phyloP scores from a whole-genome alignment of 1,284 basidiomycete species.

The Leccinum pachyderme region DNA sequence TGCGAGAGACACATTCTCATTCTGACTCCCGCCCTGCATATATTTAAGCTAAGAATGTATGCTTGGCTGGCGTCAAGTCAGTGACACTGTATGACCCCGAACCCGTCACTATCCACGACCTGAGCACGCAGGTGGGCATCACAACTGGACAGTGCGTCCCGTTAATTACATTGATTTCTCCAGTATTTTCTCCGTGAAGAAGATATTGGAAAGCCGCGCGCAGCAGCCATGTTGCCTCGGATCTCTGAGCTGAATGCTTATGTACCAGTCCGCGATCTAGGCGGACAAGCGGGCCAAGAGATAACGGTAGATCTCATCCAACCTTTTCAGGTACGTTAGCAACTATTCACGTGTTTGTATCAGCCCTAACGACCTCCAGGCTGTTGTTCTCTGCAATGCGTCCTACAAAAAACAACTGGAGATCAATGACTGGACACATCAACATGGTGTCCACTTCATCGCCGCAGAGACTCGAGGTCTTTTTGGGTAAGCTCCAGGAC shows the following conservation, averaged over 20 bases:
- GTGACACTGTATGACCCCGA: constrained; percentile 96
- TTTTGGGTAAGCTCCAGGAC: constrained; percentile 70
- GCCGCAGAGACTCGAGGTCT: constrained; percentile 91
- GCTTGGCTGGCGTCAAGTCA: constrained; percentile 95
- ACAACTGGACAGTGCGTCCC: neutral
- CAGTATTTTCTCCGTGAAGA: constrained; percentile 93
- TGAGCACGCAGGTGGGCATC: constrained; percentile 82
- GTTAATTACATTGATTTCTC: constrained; percentile 9
- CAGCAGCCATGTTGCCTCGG: constrained; percentile 83
- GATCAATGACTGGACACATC: constrained; percentile 93
- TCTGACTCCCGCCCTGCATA: constrained; percentile 10
- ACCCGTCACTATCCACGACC: constrained; percentile 81
- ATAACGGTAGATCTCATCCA: constrained; percentile 79
- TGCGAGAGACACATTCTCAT: constrained; percentile 6
- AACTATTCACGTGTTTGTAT: neutral
- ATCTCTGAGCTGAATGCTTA: constrained; percentile 96
- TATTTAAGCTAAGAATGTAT: constrained; percentile 89
- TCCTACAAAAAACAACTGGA: constrained; percentile 84
- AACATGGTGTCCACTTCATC: constrained; percentile 89
- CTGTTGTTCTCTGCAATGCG: constrained; percentile 85
- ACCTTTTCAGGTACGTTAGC: constrained; percentile 75
- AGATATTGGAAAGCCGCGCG: constrained; percentile 88
- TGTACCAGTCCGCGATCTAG: constrained; percentile 85
- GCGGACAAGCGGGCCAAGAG: constrained; percentile 66
- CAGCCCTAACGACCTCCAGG: constrained; percentile 46